These are phyloP conservation scores for Aspergillus ellipticus DNA, from an alignment of 495 filamentous ascomycete species.

Conservation along the genomic window DNA sequence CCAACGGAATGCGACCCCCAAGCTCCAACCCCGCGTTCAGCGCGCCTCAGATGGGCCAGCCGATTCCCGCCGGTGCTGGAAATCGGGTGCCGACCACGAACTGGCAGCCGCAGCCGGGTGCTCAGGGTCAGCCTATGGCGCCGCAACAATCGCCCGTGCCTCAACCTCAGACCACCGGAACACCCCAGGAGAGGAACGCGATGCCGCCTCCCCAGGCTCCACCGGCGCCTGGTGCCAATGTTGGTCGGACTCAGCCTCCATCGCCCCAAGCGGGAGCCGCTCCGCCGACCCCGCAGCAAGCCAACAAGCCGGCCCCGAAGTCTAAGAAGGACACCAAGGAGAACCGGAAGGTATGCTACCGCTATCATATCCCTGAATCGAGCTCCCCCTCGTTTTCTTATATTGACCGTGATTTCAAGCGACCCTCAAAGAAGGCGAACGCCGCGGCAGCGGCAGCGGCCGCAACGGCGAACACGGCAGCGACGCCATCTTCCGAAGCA, in stretches of 20 bases:
- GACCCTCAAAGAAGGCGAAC: constrained; percentile 60
- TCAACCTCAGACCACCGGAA: constrained; percentile 63
- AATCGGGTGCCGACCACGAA: constrained; percentile 48
- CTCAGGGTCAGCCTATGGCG: constrained; percentile 62
- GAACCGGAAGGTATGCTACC: constrained; percentile 67
- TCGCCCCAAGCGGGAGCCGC: constrained; percentile 78
- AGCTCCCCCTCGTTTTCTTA: too few relatives aligned
- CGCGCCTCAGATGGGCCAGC: constrained; percentile 60
- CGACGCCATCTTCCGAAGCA: constrained; percentile 72
- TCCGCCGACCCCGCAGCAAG: constrained; percentile 81
- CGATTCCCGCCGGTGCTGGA: constrained; percentile 47
- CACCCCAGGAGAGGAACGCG: constrained; percentile 65
- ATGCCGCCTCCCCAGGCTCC: constrained; percentile 93
- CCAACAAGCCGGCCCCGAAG: constrained; percentile 76
- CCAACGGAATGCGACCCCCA: constrained; percentile 79
- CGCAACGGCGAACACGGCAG: constrained; percentile 51
- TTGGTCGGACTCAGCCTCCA: constrained; percentile 63
- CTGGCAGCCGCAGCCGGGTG: constrained; percentile 56
- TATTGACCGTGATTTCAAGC: constrained; percentile 25
- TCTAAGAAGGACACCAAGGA: constrained; percentile 71
- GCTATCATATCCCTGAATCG: constrained; percentile 15
- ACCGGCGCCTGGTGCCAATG: constrained; percentile 54
- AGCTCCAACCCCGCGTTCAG: constrained; percentile 78
- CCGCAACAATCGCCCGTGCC: constrained; percentile 49
- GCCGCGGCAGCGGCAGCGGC: constrained; percentile 43